phyloP scores from a whole-genome alignment of 331 rosid species.

The Malus hybrid region DNA sequence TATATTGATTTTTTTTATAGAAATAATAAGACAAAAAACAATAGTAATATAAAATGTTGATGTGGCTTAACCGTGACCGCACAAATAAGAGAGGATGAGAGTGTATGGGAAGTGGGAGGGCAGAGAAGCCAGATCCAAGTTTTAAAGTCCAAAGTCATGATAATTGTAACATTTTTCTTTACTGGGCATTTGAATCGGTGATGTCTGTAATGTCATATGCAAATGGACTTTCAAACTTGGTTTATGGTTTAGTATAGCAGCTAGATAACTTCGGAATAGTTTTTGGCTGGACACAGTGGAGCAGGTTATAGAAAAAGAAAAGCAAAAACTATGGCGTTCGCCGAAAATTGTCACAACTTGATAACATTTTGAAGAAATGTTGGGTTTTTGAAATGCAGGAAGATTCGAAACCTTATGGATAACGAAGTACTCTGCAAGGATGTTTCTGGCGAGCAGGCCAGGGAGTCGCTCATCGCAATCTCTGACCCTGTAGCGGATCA shows the following conservation, averaged over 20 bases:
- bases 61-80: too few species aligned
- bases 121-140: too few species aligned
- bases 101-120: too few species aligned
- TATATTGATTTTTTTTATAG: too few species aligned
- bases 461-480: conserved; percentile 62
- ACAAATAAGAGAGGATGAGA: too few species aligned
- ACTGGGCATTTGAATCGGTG: too few species aligned
- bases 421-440: conserved; percentile 25
- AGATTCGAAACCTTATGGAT: conserved; percentile 51
- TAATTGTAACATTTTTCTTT: too few species aligned
- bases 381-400: conserved; percentile 41
- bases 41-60: too few species aligned
- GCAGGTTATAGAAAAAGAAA: not conserved
- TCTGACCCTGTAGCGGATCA: conserved; percentile 34
- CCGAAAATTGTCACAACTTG: not conserved
- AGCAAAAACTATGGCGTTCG: not conserved
- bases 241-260: not conserved
- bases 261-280: not conserved
- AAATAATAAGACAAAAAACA: too few species aligned
- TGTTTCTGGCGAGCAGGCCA: conserved; percentile 36
- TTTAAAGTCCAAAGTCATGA: not conserved
- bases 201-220: too few species aligned
- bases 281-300: too few species aligned
- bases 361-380: not conserved
- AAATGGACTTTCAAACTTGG: not conserved